phyloP scores from a whole-genome alignment of 768 basidiomycete species.

The Mycena chlorophos region DNA sequence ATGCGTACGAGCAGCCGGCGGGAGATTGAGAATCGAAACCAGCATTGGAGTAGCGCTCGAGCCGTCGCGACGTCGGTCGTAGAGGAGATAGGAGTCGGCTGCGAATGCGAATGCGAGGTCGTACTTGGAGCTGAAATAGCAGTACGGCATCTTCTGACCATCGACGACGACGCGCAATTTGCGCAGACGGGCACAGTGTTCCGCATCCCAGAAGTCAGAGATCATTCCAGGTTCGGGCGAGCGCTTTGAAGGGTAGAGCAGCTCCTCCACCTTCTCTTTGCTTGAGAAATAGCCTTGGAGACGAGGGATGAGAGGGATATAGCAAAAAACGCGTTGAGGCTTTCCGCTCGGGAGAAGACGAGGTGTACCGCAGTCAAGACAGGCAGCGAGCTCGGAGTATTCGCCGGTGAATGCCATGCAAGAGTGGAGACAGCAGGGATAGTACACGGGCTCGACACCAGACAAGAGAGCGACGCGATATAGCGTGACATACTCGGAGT shows the following conservation, averaged over 20 bases:
- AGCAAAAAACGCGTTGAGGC: conserved; percentile 25
- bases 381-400: conserved; percentile 13
- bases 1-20: conserved; percentile 31
- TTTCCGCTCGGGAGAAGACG: conserved; percentile 3
- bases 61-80: conserved; percentile 29
- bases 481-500: conserved; percentile 28
- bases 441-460: conserved; percentile 24
- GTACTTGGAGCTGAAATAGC: conserved; percentile 36
- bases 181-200: conserved; percentile 30
- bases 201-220: conserved; percentile 38
- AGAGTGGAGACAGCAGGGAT: conserved; percentile 36
- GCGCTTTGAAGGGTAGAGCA: conserved; percentile 22
- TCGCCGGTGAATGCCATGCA: conserved; percentile 35
- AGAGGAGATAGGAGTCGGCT: conserved; percentile 45
- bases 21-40: conserved; percentile 40
- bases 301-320: conserved; percentile 31
- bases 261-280: not conserved
- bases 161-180: conserved; percentile 28
- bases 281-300: conserved; percentile 26
- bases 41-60: conserved; percentile 44
- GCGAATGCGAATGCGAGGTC: conserved; percentile 47
- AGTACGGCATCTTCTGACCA: conserved; percentile 23
- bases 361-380: conserved; percentile 23
- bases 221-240: conserved; percentile 16
- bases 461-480: conserved; percentile 27